Base-by-base conservation (phyloP, 352 stramenopile genomes). In the Pythium brachiatum region DNA sequence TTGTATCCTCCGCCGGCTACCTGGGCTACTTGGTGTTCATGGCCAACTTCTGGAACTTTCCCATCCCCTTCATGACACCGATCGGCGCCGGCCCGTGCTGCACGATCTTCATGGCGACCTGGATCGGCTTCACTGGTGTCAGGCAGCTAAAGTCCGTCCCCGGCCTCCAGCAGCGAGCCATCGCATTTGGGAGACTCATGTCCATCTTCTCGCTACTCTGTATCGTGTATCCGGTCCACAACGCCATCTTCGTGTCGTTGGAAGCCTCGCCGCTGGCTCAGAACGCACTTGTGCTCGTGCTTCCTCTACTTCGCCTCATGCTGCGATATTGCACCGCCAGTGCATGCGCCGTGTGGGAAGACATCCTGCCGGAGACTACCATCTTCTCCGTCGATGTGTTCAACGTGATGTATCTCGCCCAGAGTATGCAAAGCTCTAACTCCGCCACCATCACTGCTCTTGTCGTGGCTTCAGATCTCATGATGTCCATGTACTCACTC, bases 311-410 rank as follows among this genome's bases (percentile, higher is more conserved):
- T 26, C 74, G 75, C 43, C 41, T 74, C 15, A 3, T 68, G 11
- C 53, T 69, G 53, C 70, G 74, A 7, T 66, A 79, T 25, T 27
- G 68, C 20, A 59, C 75, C 6, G 68, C 68, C 4, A 60, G 62
- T 21, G 53, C 57, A 0, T 66, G 26, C 0, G 47, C 41, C 0
- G 61, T 70, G 6, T 52, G 72, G 25, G 62, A 70, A 54, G 68
- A 79, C 38, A 67, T 69, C 20, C 20, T 79, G 2, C 68, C 68
- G 1, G 51, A 71, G 7, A 65, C 68, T 3, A 50, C 64, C 2
- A 61, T 79, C 3, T 74, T 76, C 34, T 68, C 70, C 0, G 72
- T 79, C 29, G 68, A 79, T 26, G 68, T 79, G 0, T 79, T 72
- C 27, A 74, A 74, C 13, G 5, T n/a, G n/a, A n/a, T n/a, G n/a